Base-by-base conservation (phyloP, 331 rosid genomes). In the Acacia pycnantha region DNA sequence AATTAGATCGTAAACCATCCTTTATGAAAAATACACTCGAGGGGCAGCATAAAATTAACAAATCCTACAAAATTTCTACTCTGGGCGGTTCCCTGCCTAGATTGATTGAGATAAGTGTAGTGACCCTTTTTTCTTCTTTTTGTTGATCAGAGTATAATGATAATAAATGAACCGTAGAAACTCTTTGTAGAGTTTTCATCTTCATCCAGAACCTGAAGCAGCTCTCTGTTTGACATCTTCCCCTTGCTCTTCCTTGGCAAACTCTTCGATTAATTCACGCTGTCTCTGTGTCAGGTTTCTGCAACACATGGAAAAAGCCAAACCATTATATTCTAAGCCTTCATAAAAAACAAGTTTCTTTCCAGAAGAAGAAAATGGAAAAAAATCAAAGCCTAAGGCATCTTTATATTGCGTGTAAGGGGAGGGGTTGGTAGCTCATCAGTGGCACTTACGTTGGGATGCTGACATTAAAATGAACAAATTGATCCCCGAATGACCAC, bases 161-260 rank as follows among this genome's bases (percentile, higher is more conserved):
- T 65, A 65, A 31, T 65, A 65, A 65, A 65, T 31, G 71, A 33
- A 16, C 44, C 24, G 26, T 15, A 6, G 46, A 80, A 29, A 46
- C 53, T 82, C 66, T 51, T 50, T 58, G 68, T 46, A 21, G 64
- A 14, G 41, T 62, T 46, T 50, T 83, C 88, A 92, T 73, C 91
- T 59, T 85, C 87, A 92, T 73, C 93, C 88, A 10, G 98, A 92
- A 56, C 94, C 91, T 16, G 94, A 89, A 21, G 97, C 97, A 44
- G 94, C 79, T 4, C 85, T 84, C 37, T 64, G 78, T 80, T 86
- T 94, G 21, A 84, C 93, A 31, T 14, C 81, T 26, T 92, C 94
- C 78, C 92, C 98, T 82, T 89, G 98, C 80, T 91, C 95, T 90
- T 93, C 98, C 87, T 96, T 96, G 31, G 88, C 90, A 74, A 92